These are phyloP conservation scores for Trichocladium uniseriatum DNA, from an alignment of 495 filamentous ascomycete genomes.

Conservation along the genomic window DNA sequence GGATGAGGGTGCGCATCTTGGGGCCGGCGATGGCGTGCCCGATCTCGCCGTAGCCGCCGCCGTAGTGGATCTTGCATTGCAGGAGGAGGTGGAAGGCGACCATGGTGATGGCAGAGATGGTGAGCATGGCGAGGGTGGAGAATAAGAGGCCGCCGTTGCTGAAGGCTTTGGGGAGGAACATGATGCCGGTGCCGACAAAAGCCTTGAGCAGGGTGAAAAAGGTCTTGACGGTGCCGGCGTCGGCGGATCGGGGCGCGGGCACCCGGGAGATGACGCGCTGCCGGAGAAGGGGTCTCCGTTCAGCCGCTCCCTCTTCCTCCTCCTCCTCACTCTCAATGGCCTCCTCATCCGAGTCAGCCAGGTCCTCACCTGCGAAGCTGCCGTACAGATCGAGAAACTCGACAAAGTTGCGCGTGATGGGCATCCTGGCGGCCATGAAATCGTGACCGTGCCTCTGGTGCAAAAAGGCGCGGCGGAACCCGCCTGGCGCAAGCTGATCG, in stretches of 20 bases:
- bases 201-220: slow-evolving; percentile 62
- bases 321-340: slow-evolving; percentile 36
- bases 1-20: slow-evolving; percentile 43
- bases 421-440: slow-evolving; percentile 34
- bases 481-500: slow-evolving; percentile 49
- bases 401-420: slow-evolving; percentile 55
- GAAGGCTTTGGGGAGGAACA: slow-evolving; percentile 62
- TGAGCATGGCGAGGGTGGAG: slow-evolving; percentile 49
- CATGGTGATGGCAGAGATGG: slow-evolving; percentile 45
- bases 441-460: slow-evolving; percentile 37
- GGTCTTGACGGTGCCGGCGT: slow-evolving; percentile 51
- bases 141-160: slow-evolving; percentile 60
- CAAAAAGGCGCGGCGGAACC: slow-evolving; percentile 53
- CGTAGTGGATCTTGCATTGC: slow-evolving; percentile 41
- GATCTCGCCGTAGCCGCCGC: slow-evolving; percentile 55
- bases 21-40: slow-evolving; percentile 46
- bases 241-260: slow-evolving; percentile 32
- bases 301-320: slow-evolving; percentile 32
- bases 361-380: slow-evolving; percentile 61
- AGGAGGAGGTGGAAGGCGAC: slow-evolving; percentile 57
- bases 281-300: slow-evolving; percentile 47
- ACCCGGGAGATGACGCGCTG: slow-evolving; percentile 37
- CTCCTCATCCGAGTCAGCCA: slow-evolving; percentile 56
- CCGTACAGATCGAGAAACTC: slow-evolving; percentile 63
- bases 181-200: slow-evolving; percentile 58